phyloP scores from a whole-genome alignment of 2,329 filamentous ascomycete species.

The Colletotrichum magnum region DNA sequence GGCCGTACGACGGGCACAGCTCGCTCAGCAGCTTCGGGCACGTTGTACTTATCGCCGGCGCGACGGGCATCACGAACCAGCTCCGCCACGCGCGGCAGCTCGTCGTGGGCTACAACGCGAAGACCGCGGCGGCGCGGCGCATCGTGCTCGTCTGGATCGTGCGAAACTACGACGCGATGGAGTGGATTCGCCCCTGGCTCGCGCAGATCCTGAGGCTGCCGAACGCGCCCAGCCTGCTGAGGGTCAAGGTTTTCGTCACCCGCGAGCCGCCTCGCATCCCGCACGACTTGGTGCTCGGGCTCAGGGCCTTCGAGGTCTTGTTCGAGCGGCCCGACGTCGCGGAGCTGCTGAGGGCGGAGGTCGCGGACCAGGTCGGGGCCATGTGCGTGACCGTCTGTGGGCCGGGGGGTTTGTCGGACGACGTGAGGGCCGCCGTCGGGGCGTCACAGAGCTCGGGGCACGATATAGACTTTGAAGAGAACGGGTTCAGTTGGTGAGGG shows the following conservation, averaged over 20 bases:
- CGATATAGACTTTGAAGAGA: slow-evolving; percentile 70
- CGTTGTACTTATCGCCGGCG: slow-evolving; percentile 78
- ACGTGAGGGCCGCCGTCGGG: slow-evolving; percentile 66
- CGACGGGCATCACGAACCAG: slow-evolving; percentile 81
- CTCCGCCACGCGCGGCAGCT: slow-evolving; percentile 76
- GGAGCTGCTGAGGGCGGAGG: slow-evolving; percentile 73
- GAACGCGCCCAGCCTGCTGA: slow-evolving; percentile 74
- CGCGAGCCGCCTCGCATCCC: slow-evolving; percentile 65
- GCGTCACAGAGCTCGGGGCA: slow-evolving; percentile 57
- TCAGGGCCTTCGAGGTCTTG: slow-evolving; percentile 78
- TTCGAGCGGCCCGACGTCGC: slow-evolving; percentile 76
- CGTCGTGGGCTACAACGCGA: slow-evolving; percentile 61
- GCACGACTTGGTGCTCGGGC: background rate
- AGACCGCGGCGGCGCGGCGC: slow-evolving; percentile 73
- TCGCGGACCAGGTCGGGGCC: slow-evolving; percentile 73
- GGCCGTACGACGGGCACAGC: slow-evolving; percentile 75
- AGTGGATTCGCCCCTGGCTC: slow-evolving; percentile 79
- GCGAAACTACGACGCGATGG: slow-evolving; percentile 76
- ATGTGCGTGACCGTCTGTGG: slow-evolving; percentile 76
- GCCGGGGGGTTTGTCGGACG: slow-evolving; percentile 68
- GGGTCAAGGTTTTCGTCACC: slow-evolving; percentile 79
- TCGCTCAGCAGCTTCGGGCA: slow-evolving; percentile 79
- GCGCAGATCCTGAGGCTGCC: slow-evolving; percentile 71
- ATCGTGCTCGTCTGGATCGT: slow-evolving; percentile 80
- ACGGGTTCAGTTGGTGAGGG: slow-evolving; percentile 57